Percentiles rank a stretch among this genome's conserved stretches.
phyloP scores from a whole-genome alignment of 768 basidiomycete species.

The Russula dissimulans region DNA sequence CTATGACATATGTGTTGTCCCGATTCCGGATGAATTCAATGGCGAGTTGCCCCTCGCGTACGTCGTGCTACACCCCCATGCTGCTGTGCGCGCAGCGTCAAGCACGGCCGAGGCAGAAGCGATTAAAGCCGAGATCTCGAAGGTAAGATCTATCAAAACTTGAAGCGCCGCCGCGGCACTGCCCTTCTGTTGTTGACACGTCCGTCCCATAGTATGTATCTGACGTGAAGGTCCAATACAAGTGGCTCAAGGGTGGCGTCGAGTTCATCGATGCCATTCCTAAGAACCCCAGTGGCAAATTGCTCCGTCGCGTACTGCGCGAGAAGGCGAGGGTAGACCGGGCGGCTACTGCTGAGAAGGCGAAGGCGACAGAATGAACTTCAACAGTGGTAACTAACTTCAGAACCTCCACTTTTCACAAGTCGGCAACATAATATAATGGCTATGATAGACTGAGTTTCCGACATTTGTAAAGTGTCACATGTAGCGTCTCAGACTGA shows the following conservation, averaged over 20 bases:
- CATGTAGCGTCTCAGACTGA: too few species aligned
- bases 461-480: too few species aligned
- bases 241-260: constrained; percentile 31
- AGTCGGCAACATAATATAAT: too few species aligned
- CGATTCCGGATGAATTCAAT: constrained; percentile 57
- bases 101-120: constrained; percentile 1
- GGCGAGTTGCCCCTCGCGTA: constrained; percentile 68
- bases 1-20: constrained; percentile 54
- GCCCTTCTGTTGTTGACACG: background rate
- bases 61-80: constrained; percentile 38
- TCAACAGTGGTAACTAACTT: too few species aligned
- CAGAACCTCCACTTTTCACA: too few species aligned
- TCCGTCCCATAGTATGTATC: constrained; percentile 23
- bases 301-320: constrained; percentile 24
- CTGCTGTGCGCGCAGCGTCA: constrained; percentile 2
- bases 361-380: constrained; percentile 4
- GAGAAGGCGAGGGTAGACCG: constrained; percentile 19
- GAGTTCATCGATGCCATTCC: constrained; percentile 30
- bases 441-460: too few species aligned
- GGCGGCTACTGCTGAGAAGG: constrained; percentile 5
- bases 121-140: constrained; percentile 13
- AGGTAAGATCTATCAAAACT: background rate
- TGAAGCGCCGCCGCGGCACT: too few species aligned
- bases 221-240: constrained; percentile 28
- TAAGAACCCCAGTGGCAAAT: constrained; percentile 28